A percentile compares a stretch with the other conserved stretches of the same genome.
Evolutionary conservation across 345 rosid species (phyloP).

Genomic region (Raphanus raphanistrum): DNA sequence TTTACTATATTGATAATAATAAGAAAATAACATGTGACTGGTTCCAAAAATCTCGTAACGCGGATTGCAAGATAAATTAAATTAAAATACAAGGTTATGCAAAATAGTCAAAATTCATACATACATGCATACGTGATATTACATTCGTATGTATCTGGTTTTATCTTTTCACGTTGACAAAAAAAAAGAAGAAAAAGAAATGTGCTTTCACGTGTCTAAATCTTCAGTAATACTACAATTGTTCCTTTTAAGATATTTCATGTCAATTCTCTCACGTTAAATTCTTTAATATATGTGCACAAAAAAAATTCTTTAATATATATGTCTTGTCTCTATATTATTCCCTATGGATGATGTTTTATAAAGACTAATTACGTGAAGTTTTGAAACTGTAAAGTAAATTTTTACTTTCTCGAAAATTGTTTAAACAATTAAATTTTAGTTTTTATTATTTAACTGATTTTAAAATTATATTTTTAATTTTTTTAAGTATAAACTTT

Average conservation of each 20-base stretch:
- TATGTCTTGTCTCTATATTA: neutral
- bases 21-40: constrained; percentile 27
- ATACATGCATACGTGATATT: constrained; percentile 2
- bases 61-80: constrained; percentile 22
- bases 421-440: too few species aligned
- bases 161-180: neutral
- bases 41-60: constrained; percentile 36
- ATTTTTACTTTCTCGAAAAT: too few species aligned
- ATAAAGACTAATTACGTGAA: too few species aligned
- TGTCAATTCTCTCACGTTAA: neutral
- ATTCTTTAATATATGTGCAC: neutral
- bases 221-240: neutral
- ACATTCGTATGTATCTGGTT: constrained; percentile 2
- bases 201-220: neutral
- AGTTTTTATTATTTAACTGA: too few species aligned
- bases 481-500: too few species aligned
- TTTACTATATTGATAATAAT: neutral
- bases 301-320: constrained; percentile 1
- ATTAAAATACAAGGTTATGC: constrained; percentile 21
- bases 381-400: too few species aligned
- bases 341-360: too few species aligned
- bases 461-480: too few species aligned
- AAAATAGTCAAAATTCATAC: constrained; percentile 11
- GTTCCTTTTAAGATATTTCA: neutral
- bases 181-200: neutral